Base-by-base conservation (phyloP, 176 grass and related monocot species). In the Saccharum spontaneum region DNA sequence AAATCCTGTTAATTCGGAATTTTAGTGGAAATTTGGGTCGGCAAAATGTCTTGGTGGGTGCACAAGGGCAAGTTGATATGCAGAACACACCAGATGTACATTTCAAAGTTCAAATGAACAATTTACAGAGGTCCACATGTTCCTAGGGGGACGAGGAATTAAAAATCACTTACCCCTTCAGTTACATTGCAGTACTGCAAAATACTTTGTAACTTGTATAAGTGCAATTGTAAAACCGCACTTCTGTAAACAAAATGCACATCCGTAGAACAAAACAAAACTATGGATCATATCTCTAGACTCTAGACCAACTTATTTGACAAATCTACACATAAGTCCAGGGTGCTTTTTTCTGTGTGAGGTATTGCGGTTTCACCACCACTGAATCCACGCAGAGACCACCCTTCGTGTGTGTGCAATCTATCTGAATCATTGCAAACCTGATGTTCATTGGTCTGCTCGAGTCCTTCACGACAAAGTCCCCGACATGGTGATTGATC, bases 371-470 rank as follows among this genome's bases (percentile, higher is more conserved):
- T 52, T 88, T 85, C 76, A 98, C 79, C 46, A 88, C 52, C 69
- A 94, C 96, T 10, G 93, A 95, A 89, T 98, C 96, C n/a, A 98
- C 83, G 22, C 91, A 98, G 5, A 99, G 88, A 13, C 93, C 93
- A 15, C 97, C 93, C 86, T 98, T 99, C 6, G 88, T 96, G 87
- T 99, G 97, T 6, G 97, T 99, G 89, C 97, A 99, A 26, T 99
- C 97, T 75, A 96, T 99, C 69, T 99, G 97, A 87, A 86, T 71
- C 97, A 96, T 89, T 17, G 91, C 91, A 71, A 99, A 99, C 4
- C 68, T 67, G 82, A 99, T 60, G 39, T 48, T 88, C 20, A 79
- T 71, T 0, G 85, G 82, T 31, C 76, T 33, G 52, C 77, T 61
- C 0, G 91, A 95, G 76, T 82, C 55, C 60, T 85, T 92, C 31